These are phyloP conservation scores for Ramaria sp. DNA, from an alignment of 768 basidiomycete genomes.

Conservation along the genomic window DNA sequence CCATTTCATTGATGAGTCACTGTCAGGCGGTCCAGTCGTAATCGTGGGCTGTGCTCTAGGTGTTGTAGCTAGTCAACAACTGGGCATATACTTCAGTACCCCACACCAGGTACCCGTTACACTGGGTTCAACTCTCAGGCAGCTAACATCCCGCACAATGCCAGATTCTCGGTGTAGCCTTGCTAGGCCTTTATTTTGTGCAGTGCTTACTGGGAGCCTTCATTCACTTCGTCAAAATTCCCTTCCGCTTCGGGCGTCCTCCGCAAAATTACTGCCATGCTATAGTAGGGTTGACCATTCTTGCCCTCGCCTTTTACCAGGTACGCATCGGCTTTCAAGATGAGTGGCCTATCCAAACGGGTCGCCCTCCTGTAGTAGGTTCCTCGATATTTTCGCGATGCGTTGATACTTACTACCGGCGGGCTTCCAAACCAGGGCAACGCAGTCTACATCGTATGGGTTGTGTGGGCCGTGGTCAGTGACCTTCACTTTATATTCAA, in stretches of 20 bases:
- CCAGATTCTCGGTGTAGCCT: constrained; percentile 37
- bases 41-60: constrained; percentile 35
- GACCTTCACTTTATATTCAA: not conserved
- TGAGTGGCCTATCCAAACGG: constrained; percentile 41
- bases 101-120: constrained; percentile 33
- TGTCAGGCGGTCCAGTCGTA: constrained; percentile 33
- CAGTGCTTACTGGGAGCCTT: constrained; percentile 41
- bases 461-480: constrained; percentile 39
- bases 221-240: constrained; percentile 43
- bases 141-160: not conserved
- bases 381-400: not conserved
- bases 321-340: constrained; percentile 33
- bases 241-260: constrained; percentile 27
- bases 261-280: constrained; percentile 51
- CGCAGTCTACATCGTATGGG: constrained; percentile 32
- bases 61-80: constrained; percentile 28
- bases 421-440: constrained; percentile 12
- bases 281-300: constrained; percentile 37
- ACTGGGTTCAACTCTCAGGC: not conserved
- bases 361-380: constrained; percentile 24
- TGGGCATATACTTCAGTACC: constrained; percentile 32
- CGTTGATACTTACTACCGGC: not conserved
- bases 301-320: constrained; percentile 41
- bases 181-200: constrained; percentile 39
- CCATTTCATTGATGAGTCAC: constrained; percentile 8